phyloP scores from a whole-genome alignment of 129 eudicot species.

The Deinandra increscens region DNA sequence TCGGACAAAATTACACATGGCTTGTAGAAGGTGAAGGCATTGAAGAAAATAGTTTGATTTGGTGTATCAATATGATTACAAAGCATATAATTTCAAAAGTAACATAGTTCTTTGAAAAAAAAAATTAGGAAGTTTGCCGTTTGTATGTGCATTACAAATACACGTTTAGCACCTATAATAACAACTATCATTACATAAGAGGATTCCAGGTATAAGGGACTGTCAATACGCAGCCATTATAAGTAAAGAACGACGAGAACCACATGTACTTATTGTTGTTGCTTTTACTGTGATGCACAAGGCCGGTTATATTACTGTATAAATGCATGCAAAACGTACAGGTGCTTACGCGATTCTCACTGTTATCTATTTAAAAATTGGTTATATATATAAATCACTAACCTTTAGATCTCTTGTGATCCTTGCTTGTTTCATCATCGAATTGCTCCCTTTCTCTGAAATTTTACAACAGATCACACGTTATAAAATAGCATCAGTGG shows the following conservation, averaged over 20 bases:
- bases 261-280: neutral
- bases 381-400: neutral
- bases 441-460: constrained; percentile 59
- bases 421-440: constrained; percentile 46
- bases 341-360: neutral
- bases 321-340: no score
- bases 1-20: neutral
- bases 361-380: neutral
- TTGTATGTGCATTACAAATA: neutral
- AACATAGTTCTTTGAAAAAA: neutral
- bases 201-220: neutral
- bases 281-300: no score
- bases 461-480: constrained; percentile 5
- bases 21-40: neutral
- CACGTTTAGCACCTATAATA: neutral
- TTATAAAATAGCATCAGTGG: neutral
- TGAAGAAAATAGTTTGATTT: neutral
- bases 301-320: no score
- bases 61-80: neutral
- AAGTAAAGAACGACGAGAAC: neutral
- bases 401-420: constrained; percentile 56
- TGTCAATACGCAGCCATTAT: neutral
- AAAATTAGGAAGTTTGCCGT: neutral
- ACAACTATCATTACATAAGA: neutral
- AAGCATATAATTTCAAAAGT: neutral